Base-by-base conservation (phyloP, 2,329 filamentous ascomycete species). In the Phialemoniopsis sp. region DNA sequence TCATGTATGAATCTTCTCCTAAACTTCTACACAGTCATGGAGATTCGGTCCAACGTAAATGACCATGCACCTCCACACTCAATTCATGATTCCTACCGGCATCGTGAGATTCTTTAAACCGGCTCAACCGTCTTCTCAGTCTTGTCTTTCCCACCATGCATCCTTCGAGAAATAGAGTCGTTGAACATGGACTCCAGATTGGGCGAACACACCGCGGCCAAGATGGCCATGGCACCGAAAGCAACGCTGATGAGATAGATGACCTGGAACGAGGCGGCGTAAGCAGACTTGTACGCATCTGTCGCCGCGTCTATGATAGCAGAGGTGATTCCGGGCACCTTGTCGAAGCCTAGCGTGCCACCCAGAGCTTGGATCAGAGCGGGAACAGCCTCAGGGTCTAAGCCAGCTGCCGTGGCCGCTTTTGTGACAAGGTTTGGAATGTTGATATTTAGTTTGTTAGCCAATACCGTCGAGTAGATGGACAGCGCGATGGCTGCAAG, bases 221-320 rank as follows among this genome's bases (percentile, higher is more conserved):
- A 15, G 15, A 45, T n/a, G 32, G 43, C 43, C 16, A 45, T 9
- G 2, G 40, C 43, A 13, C 33, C 33, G 19, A 45, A 45, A 13
- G 43, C 34, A 29, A 45, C 31, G 21, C 39, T 39, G n/a, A 37
- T 14, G 34, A 39, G 39, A 34, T 42, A 45, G 17, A 45, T 40
- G 6, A 37, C 39, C 2, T 36, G 29, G 21, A 42, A 45, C 4
- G 43, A 29, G 4, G 26, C 18, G 29, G 43, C 34, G 36, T 37
- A 42, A 19, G 43, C 43, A 7, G 12, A 9, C 34, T 45, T 45
- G 37, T 30, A 32, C 19, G 33, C 43, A 3, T 14, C 17, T 12
- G 33, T 29, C 4, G 40, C 14, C n/a, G 43, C 43, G 7, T 15
- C 28, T 19, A 43, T 37, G 10, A 46, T 43, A 18, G 41, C 18